Percentiles rank a stretch among this genome's conserved stretches.
Conservation (phyloP, 345 rosid species). For the Pistacia atlantica region DNA sequence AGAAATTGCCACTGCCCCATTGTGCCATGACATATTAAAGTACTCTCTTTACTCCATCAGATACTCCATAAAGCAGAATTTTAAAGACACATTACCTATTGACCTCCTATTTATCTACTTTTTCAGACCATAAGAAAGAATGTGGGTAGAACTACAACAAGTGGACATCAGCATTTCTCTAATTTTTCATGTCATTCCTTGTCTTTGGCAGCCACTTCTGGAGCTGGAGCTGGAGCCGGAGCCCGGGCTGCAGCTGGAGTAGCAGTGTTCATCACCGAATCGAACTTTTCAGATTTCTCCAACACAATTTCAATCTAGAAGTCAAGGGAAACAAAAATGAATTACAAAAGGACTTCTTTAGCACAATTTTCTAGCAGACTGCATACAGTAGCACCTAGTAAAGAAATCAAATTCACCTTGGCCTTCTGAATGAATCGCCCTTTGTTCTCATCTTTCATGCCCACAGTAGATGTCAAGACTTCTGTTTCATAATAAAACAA, state of each 20-base stretch:
- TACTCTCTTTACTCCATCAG: background rate
- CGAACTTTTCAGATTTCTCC: conserved; percentile 75
- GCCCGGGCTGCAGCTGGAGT: conserved; percentile 23
- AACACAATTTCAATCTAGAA: conserved; percentile 75
- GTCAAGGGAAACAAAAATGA: conserved; percentile 6
- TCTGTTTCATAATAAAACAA: conserved; percentile 39
- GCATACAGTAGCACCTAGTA: background rate
- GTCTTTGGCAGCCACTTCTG: conserved; percentile 25
- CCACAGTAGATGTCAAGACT: conserved; percentile 81
- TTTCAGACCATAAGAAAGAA: conserved; percentile 1
- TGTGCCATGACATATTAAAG: background rate
- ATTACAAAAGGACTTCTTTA: background rate
- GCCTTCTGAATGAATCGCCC: conserved; percentile 86
- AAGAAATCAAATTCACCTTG: conserved; percentile 47
- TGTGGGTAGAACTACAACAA: conserved; percentile 24
- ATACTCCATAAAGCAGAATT: background rate
- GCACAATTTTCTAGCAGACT: background rate
- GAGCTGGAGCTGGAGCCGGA: conserved; percentile 11
- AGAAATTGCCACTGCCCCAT: conserved; percentile 4
- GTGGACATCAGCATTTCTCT: conserved; percentile 3
- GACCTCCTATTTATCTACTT: conserved; percentile 17
- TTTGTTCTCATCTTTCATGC: conserved; percentile 81
- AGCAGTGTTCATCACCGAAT: conserved; percentile 52
- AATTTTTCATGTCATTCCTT: conserved; percentile 31
- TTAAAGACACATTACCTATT: background rate